Evolutionary conservation across 768 basidiomycete species (phyloP).

Genomic region (Leccinum arenicola): DNA sequence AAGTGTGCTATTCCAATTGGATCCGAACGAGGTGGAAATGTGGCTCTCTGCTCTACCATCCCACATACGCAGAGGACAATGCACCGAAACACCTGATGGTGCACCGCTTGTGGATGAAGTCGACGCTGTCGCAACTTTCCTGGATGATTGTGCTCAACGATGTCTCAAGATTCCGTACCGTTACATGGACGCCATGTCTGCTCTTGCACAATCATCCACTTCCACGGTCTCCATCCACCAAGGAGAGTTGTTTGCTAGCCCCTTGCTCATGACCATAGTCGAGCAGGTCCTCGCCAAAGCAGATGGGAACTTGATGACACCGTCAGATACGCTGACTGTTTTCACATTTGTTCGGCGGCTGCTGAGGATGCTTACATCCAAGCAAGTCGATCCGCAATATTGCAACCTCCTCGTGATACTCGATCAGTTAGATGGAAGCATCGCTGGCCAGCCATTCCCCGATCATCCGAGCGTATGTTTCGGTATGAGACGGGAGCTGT

Average conservation of each 20-base stretch:
- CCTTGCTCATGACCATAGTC: constrained; percentile 73
- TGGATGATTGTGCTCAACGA: constrained; percentile 85
- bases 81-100: constrained; percentile 49
- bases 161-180: constrained; percentile 81
- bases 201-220: constrained; percentile 25
- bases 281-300: constrained; percentile 77
- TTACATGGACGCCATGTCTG: constrained; percentile 72
- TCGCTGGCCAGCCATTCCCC: constrained; percentile 32
- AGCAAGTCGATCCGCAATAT: constrained; percentile 45
- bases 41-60: constrained; percentile 73
- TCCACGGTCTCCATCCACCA: constrained; percentile 7
- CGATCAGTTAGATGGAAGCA: constrained; percentile 36
- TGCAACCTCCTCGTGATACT: constrained; percentile 28
- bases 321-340: constrained; percentile 64
- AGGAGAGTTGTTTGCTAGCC: constrained; percentile 53
- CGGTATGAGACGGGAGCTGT: constrained; percentile 47
- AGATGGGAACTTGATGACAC: constrained; percentile 47
- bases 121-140: constrained; percentile 56
- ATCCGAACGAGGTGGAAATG: constrained; percentile 61
- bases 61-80: constrained; percentile 28
- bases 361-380: constrained; percentile 52
- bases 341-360: constrained; percentile 64
- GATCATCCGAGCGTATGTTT: constrained; percentile 33
- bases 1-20: constrained; percentile 80
- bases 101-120: constrained; percentile 53